Evolutionary conservation across 169 alveolate genomes (phyloP).

Genomic region (Cryptosporidium muris): DNA sequence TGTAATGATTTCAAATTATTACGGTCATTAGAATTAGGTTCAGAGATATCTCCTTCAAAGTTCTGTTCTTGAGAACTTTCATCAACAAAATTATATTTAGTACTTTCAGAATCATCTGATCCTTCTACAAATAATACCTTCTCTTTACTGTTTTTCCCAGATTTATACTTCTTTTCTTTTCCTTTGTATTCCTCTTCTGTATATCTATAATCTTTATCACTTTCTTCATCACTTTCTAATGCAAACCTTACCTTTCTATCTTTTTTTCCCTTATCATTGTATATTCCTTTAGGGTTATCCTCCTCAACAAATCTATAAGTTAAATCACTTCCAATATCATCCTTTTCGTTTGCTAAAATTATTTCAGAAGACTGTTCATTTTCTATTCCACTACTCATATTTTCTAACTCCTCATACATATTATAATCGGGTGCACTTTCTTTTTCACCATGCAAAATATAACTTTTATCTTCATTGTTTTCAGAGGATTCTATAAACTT

Average conservation of each 20-base stretch:
- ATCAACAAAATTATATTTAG: background rate
- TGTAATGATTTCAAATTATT: constrained; percentile 24
- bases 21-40: background rate
- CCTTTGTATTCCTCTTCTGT: background rate
- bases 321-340: no score
- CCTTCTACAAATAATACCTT: background rate
- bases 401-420: background rate
- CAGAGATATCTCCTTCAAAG: no score
- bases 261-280: no score
- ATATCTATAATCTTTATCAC: background rate
- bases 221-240: background rate
- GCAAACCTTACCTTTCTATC: no score
- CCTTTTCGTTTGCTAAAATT: no score
- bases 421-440: constrained; percentile 9
- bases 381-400: background rate
- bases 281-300: no score
- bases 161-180: background rate
- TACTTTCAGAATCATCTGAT: background rate
- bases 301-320: no score
- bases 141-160: constrained; percentile 7
- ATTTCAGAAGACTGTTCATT: no score
- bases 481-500: background rate
- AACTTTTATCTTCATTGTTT: constrained; percentile 9
- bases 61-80: background rate
- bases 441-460: constrained; percentile 24